Evolutionary conservation across 2,329 filamentous ascomycete species (phyloP), one percentile per base, ranked within the genome.

Genomic region (Ceratocystiopsis minuta): DNA sequence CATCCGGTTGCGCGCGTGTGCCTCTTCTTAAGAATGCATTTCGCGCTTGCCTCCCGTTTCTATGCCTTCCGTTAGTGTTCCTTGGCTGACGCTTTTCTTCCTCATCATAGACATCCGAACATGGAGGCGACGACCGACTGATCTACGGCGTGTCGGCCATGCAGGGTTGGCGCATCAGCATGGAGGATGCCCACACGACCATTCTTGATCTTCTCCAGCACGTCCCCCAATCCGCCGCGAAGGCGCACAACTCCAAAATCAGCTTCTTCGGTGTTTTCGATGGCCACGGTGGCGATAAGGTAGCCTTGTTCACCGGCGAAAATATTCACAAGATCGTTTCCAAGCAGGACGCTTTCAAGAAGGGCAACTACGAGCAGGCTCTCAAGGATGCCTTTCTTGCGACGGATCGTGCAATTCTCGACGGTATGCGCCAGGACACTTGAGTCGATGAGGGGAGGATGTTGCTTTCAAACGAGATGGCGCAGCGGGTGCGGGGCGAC

Each of bases 81-180:
- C n/a, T 16, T 32, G 24, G 20, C 34, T 42, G 45, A 39, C 34
- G 14, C 40, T 32, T 45, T 34, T 44, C 47, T 34, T 46, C 38
- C 15, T 17, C 14, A 20, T 28, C 2, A 51, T 58, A 96, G 90
- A 70, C 78, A 65, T 98, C 90, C 56, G 78, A 80, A 60, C 78
- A 78, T 58, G 87, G 87, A 63, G 78, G 85, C 66, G 87, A 96
- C 82, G 86, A 93, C 51, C 79, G 84, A 58, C 77, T 94, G 58
- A 65, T 90, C 58, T 98, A 83, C 62, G 90, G 90, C 57, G 78
- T 96, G 51, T 98, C 90, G 51, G 86, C 86, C 63, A 98, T 98
- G 90, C 90, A 98, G 65, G 90, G 90, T 68, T 98, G 90, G 90
- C 82, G 90, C 66, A 96, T 98, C 66, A 94, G 84, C 68, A 98